Evolutionary conservation across 75 land plant species (phyloP).

Genomic region (Cupressus sempervirens): DNA sequence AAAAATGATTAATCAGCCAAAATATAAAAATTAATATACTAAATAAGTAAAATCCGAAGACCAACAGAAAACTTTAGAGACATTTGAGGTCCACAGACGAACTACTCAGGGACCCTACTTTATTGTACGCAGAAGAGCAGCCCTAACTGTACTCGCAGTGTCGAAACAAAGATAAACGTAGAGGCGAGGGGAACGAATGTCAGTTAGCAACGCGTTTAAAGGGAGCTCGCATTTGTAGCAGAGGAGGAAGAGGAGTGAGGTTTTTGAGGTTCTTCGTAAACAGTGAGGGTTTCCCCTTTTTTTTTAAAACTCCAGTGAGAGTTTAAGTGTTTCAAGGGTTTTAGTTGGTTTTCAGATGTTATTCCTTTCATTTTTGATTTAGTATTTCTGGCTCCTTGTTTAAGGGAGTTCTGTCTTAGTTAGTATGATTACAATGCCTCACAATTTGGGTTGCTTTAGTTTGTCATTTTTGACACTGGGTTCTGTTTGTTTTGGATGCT

Average conservation of each 20-base stretch:
- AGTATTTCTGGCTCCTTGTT: background rate
- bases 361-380: background rate
- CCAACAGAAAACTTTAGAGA: too few species aligned
- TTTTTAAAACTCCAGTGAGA: background rate
- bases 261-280: background rate
- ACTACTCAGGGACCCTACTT: too few species aligned
- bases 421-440: background rate
- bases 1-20: too few species aligned
- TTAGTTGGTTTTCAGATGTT: background rate
- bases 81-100: too few species aligned
- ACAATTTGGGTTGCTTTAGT: background rate
- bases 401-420: background rate
- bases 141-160: background rate
- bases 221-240: background rate
- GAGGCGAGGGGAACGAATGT: background rate
- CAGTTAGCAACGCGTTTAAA: background rate
- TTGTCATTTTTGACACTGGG: background rate
- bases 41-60: too few species aligned
- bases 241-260: background rate
- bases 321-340: background rate
- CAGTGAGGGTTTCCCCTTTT: conserved; percentile 7
- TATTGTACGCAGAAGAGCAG: background rate
- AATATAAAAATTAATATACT: too few species aligned
- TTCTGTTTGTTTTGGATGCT: background rate
- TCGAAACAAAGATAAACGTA: background rate